phyloP scores from a whole-genome alignment of 2,329 filamentous ascomycete genomes.

The Apiospora rasikravindrae region DNA sequence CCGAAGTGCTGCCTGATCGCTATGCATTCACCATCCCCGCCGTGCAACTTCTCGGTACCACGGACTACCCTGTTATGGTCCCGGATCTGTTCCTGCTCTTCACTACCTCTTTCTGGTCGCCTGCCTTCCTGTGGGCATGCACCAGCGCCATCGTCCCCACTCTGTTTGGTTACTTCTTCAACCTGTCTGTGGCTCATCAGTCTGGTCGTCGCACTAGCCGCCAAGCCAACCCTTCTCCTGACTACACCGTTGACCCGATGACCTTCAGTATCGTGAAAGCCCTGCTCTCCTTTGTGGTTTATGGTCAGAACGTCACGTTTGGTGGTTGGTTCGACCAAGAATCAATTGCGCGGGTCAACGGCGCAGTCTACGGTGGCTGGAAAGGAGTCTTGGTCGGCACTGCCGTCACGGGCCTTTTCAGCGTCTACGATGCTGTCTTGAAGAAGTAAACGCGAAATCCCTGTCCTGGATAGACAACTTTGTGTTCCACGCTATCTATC shows the following conservation, averaged over 20 bases:
- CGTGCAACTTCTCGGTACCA: constrained; percentile 58
- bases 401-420: constrained; percentile 69
- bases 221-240: constrained; percentile 47
- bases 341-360: constrained; percentile 67
- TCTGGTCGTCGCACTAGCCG: constrained; percentile 47
- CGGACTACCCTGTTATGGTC: constrained; percentile 67
- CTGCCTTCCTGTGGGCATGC: constrained; percentile 75
- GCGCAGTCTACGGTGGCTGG: constrained; percentile 73
- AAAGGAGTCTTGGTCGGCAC: constrained; percentile 72
- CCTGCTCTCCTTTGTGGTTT: constrained; percentile 80
- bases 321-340: constrained; percentile 64
- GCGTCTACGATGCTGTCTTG: constrained; percentile 79
- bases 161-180: constrained; percentile 85
- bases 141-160: constrained; percentile 76
- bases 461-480: background rate
- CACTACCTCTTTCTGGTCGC: constrained; percentile 81
- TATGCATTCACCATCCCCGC: constrained; percentile 77
- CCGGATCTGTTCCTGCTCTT: constrained; percentile 84
- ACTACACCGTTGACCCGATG: constrained; percentile 79
- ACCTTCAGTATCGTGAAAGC: constrained; percentile 91
- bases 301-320: constrained; percentile 68
- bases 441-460: constrained; percentile 55
- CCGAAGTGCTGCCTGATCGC: constrained; percentile 71
- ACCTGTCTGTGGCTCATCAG: constrained; percentile 65
- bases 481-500: too few relatives aligned